phyloP scores from a whole-genome alignment of 306 rosid species.

The Medicago truncatula region DNA sequence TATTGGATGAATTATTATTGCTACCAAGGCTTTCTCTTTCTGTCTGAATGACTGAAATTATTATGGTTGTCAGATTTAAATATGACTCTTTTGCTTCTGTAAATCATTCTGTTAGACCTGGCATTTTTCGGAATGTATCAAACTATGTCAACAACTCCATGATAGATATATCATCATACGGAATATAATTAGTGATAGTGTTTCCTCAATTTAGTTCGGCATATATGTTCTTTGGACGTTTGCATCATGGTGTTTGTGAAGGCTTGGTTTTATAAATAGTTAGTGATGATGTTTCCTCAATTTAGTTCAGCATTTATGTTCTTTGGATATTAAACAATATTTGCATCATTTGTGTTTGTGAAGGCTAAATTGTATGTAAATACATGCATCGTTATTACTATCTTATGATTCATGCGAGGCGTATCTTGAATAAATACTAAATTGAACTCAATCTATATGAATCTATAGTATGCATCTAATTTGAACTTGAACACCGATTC shows the following conservation, averaged over 20 bases:
- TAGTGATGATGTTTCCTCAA: slow-evolving; percentile 12
- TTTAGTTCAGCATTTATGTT: neutral
- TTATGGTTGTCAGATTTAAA: slow-evolving; percentile 30
- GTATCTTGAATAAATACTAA: neutral
- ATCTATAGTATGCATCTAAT: neutral
- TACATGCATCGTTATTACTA: slow-evolving; percentile 13
- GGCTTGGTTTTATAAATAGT: neutral
- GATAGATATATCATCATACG: neutral
- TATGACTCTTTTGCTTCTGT: slow-evolving; percentile 5
- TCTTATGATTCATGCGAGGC: neutral
- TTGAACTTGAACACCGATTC: neutral
- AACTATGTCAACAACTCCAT: neutral
- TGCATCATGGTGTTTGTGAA: neutral
- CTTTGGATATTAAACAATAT: neutral
- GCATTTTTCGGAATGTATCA: neutral
- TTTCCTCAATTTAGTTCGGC: neutral
- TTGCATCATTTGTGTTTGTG: neutral
- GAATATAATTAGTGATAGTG: slow-evolving; percentile 17
- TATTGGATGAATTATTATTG: neutral
- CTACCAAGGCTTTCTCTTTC: slow-evolving; percentile 8
- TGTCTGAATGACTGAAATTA: slow-evolving; percentile 3
- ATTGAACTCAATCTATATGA: neutral
- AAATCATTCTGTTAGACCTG: slow-evolving; percentile 21
- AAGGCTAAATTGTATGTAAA: slow-evolving; percentile 36
- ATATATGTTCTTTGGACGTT: neutral